A percentile compares a stretch with the other conserved stretches of the same genome.
phyloP scores from a whole-genome alignment of 257 asterid species.

The Jasminum sambac region DNA sequence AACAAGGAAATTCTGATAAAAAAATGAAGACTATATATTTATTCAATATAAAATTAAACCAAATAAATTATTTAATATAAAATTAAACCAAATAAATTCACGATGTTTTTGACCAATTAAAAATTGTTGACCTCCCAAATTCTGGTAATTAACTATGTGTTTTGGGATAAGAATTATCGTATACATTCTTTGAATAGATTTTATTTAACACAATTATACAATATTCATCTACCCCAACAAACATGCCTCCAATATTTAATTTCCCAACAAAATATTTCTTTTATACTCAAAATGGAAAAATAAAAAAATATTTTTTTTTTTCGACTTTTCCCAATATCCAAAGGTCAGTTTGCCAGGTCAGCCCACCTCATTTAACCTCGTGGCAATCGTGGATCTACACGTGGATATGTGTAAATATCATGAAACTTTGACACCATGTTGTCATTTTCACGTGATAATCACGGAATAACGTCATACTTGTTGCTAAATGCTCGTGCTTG shows the following conservation, averaged over 20 bases:
- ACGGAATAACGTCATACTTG: not conserved
- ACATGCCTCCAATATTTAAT: not conserved
- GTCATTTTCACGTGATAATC: not conserved
- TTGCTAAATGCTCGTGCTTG: not conserved
- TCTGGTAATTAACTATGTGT: not conserved
- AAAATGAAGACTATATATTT: too few species aligned
- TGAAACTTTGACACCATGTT: not conserved
- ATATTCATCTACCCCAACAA: not conserved
- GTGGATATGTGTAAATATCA: not conserved
- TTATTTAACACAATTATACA: too few species aligned
- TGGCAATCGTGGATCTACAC: not conserved
- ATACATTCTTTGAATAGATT: not conserved
- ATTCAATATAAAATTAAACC: too few species aligned
- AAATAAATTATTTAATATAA: too few species aligned
- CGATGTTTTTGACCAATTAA: not conserved
- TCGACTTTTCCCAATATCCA: constrained; percentile 25
- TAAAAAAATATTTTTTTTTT: not conserved
- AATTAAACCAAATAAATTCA: too few species aligned
- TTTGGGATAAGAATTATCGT: not conserved
- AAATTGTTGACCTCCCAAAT: not conserved
- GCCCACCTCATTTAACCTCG: not conserved
- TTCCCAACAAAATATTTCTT: not conserved
- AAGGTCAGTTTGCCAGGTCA: constrained; percentile 28
- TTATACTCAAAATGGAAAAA: not conserved
- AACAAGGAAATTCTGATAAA: too few species aligned